phyloP scores from a whole-genome alignment of 169 alveolate species.

The Plasmodium malariae region DNA sequence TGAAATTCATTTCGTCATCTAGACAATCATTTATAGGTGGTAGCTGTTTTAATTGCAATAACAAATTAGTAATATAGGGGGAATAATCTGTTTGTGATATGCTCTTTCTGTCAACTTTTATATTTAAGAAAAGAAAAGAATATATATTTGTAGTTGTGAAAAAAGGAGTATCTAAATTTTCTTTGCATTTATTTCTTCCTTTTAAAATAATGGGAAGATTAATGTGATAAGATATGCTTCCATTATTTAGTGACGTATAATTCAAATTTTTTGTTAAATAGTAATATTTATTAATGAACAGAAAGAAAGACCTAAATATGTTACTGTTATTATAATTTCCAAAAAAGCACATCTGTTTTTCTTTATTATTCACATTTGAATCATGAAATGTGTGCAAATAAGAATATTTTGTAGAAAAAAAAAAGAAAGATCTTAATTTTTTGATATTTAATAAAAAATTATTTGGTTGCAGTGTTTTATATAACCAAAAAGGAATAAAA shows the following conservation, averaged over 20 bases:
- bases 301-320: slow-evolving; percentile 29
- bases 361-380: slow-evolving; percentile 16
- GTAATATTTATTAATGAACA: slow-evolving; percentile 59
- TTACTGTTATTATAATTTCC: slow-evolving; percentile 30
- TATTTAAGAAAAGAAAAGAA: slow-evolving; percentile 62
- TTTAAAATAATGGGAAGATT: neutral
- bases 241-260: neutral
- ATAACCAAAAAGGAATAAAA: slow-evolving; percentile 64
- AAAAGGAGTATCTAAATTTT: neutral
- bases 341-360: slow-evolving; percentile 26
- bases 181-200: neutral
- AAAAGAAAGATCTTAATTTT: slow-evolving; percentile 59
- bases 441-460: slow-evolving; percentile 44
- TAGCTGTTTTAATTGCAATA: slow-evolving; percentile 15
- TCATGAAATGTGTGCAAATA: slow-evolving; percentile 66
- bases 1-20: slow-evolving; percentile 37
- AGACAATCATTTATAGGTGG: slow-evolving; percentile 42
- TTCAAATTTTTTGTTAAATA: slow-evolving; percentile 8
- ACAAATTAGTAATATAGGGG: slow-evolving; percentile 9
- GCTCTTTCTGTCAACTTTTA: slow-evolving; percentile 13
- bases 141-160: slow-evolving; percentile 4
- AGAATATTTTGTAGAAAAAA: slow-evolving; percentile 50
- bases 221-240: neutral
- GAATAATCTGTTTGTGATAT: neutral
- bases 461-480: slow-evolving; percentile 56